Evolutionary conservation across 768 basidiomycete species (phyloP), one percentile per base, ranked within the genome.

Genomic region (Suillus bovinus): DNA sequence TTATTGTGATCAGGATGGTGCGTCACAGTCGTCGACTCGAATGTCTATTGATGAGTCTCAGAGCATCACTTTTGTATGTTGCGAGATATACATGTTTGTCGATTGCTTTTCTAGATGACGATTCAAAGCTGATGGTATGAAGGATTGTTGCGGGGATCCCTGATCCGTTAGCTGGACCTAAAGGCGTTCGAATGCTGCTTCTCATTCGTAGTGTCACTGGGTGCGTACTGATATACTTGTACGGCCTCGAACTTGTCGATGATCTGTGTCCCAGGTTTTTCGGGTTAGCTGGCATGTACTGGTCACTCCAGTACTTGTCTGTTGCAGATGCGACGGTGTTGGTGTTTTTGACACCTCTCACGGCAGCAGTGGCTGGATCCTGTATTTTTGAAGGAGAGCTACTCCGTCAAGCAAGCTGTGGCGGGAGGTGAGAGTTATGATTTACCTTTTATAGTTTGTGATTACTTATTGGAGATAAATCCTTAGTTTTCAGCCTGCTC

Each of bases 311-410:
- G 72, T 91, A 88, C 71, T 81, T 94, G 4, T 89, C 90, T 0
- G 78, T 95, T 0, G 88, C 89, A 1, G 93, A 95, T 70, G 84
- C 90, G 0, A 88, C 86, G 0, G 88, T 90, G 5, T 76, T 96
- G 53, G 86, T 86, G 0, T 95, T 94, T 76, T 77, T 95, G 3
- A 74, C 82, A 1, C 94, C 94, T 0, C 81, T 88, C 58, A 80
- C 80, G 41, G 89, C 87, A 0, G 86, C 84, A 0, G 70, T 91
- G 5, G 76, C 86, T 7, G 92, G 86, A 4, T 82, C 83, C 83
- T 16, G 66, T 90, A 2, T 78, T 90, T 20, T 72, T 91, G n/a
- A 81, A 83, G 27, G 93, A 94, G 67, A 71, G 69, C 0, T 82
- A 90, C 63, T 80, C 81, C 1, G 72, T 72, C 54, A 80, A 76